Evolutionary conservation across 2,329 filamentous ascomycete genomes (phyloP), one percentile per base, ranked within the genome.

Genomic region (Incumbomyces delicatus): DNA sequence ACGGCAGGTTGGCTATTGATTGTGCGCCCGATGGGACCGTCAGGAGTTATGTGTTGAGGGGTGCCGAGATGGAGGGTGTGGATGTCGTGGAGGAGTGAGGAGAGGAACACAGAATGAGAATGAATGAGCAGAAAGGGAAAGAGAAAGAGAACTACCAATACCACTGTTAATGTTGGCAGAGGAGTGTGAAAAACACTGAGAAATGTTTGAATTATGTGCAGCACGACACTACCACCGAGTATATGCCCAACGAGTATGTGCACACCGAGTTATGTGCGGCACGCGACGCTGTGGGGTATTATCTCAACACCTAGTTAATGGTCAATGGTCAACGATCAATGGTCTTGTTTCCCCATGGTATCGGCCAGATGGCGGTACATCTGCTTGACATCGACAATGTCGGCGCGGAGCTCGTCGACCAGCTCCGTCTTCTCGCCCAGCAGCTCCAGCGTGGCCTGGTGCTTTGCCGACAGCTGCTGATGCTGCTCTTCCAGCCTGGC

Each of bases 281-380:
- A n/a, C n/a, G n/a, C n/a, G n/a, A n/a, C n/a, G n/a, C n/a, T n/a
- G n/a, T n/a, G n/a, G n/a, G n/a, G n/a, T n/a, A n/a, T n/a, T n/a
- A n/a, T n/a, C n/a, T n/a, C n/a, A n/a, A n/a, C n/a, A n/a, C n/a
- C n/a, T n/a, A n/a, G n/a, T n/a, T n/a, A n/a, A n/a, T n/a, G n/a
- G n/a, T n/a, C n/a, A n/a, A n/a, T n/a, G n/a, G n/a, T 35, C 33
- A 6, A 12, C 33, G 5, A 35, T 5, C 6, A 6, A 13, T 6
- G 36, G n/a, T 16, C 7, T 17, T 65, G 85, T 66, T 80, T 83
- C 61, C 88, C 79, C 48, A 87, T 90, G 61, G 82, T 80, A 68
- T 94, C 86, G 41, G 94, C 85, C 63, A 98, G 68, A 62, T 96
- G 90, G 55, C 87, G 80, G 70, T 96, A 96, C 76, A 98, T 95